Evolutionary conservation across 2,329 filamentous ascomycete genomes (phyloP), one percentile per base, ranked within the genome.

Genomic region (Claviceps arundinis): DNA sequence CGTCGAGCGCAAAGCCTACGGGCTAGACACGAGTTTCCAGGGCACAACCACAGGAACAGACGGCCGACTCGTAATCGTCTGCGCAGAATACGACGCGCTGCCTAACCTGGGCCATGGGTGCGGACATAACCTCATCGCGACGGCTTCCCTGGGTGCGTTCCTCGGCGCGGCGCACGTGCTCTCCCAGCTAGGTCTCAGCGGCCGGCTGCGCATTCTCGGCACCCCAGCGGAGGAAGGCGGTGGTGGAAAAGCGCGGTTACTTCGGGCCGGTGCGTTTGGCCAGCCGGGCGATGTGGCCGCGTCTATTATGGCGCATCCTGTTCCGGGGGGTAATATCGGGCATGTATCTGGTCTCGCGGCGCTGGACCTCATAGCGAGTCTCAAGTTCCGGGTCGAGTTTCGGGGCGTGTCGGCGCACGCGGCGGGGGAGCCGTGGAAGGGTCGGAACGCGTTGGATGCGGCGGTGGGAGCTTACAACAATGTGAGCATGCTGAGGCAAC

Each of bases 61-160:
- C 22, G 64, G 63, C 53, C 55, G 59, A n/a, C 54, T 66, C 1
- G 61, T 68, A 46, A 58, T 65, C n/a, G 63, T 66, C 57, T 64
- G 62, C 48, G 62, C 61, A 34, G 67, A 69, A 59, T 74, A 74
- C 54, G 73, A 76, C 55, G 73, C 73, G 0, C 65, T 74, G 0
- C 70, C 70, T 0, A 64, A 60, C 11, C 70, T 73, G 22, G 70
- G 70, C n/a, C 70, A 73, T 41, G 69, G 67, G 2, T 73, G 70
- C 57, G 70, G 71, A 1, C 71, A 73, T 60, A 73, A 73, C 57
- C 61, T 73, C 17, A 72, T 73, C 52, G 65, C 70, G 11, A 68
- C 67, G 0, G 60, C 66, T n/a, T 64, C 65, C 1, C 56, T 72
- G 6, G 68, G 66, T 1, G 63, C 67, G 5, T 72, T 71, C 45